Evolutionary conservation across 1,284 basidiomycete species (phyloP).

Genomic region (Rhodotorula sp.): DNA sequence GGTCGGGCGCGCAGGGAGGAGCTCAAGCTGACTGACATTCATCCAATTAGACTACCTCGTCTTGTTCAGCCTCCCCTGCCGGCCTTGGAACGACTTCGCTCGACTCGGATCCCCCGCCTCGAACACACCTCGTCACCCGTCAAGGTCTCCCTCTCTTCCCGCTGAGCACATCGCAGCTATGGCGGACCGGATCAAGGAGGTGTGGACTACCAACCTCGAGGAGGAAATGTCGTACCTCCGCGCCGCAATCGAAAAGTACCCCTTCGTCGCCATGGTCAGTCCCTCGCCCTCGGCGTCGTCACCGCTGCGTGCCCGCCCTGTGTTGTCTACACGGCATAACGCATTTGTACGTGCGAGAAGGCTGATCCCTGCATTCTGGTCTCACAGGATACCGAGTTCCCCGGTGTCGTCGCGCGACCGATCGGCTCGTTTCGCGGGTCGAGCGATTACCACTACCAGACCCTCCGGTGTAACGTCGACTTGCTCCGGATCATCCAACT

Average conservation of each 20-base stretch:
- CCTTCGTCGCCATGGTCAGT: constrained; percentile 90
- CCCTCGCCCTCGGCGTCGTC: constrained; percentile 13
- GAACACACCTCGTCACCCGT: background rate
- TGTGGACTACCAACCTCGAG: constrained; percentile 93
- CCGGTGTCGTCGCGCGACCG: constrained; percentile 94
- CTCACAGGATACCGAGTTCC: constrained; percentile 92
- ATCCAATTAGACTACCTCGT: too few relatives aligned
- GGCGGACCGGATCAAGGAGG: constrained; percentile 57
- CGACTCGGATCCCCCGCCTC: background rate
- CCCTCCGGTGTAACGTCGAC: constrained; percentile 98
- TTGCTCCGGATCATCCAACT: constrained; percentile 96
- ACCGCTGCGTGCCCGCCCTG: background rate
- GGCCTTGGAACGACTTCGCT: too few relatives aligned
- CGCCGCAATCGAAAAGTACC: constrained; percentile 81
- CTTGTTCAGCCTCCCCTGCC: too few relatives aligned
- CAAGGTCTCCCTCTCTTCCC: too few relatives aligned
- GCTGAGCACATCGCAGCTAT: background rate
- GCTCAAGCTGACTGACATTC: too few relatives aligned
- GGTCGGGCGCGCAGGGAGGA: too few relatives aligned
- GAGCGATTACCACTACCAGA: constrained; percentile 98
- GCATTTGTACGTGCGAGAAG: too few relatives aligned
- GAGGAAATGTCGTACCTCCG: constrained; percentile 85
- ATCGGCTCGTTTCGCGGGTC: constrained; percentile 96
- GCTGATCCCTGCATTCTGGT: constrained; percentile 29
- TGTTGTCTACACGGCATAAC: too few relatives aligned